Evolutionary conservation across 345 rosid genomes (phyloP).

Genomic region (Eucalyptus brandiana): DNA sequence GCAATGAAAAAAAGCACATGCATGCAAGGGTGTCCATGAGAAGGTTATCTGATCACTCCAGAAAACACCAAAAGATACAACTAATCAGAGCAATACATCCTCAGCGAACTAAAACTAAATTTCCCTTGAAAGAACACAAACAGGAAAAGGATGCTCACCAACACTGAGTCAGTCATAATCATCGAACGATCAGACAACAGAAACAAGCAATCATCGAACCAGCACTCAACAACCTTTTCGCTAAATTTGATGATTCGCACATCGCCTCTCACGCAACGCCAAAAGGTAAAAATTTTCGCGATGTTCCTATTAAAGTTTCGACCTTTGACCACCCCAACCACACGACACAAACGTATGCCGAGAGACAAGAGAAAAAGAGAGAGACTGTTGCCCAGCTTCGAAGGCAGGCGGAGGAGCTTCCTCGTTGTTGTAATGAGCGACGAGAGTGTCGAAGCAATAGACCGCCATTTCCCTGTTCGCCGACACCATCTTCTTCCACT

Average conservation of each 20-base stretch:
- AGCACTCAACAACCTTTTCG: neutral
- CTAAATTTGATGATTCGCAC: neutral
- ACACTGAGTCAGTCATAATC: neutral
- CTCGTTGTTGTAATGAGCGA: conserved; percentile 84
- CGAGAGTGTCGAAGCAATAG: conserved; percentile 87
- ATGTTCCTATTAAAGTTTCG: neutral
- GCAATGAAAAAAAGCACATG: neutral
- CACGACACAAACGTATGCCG: neutral
- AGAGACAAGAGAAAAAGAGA: neutral
- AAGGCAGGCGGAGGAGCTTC: conserved; percentile 85
- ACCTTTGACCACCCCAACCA: neutral
- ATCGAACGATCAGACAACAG: neutral
- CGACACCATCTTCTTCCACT: conserved; percentile 50
- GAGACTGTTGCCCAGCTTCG: conserved; percentile 69
- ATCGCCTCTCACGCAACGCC: neutral
- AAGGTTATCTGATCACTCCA: neutral
- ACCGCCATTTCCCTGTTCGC: conserved; percentile 98
- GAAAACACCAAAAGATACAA: neutral
- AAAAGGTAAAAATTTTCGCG: neutral
- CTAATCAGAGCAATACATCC: neutral
- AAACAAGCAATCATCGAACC: neutral
- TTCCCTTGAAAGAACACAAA: neutral
- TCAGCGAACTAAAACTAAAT: neutral
- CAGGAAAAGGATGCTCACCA: neutral
- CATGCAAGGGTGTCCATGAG: neutral